Conservation (phyloP, 352 stramenopile species). For the Phytophthora litchii region DNA sequence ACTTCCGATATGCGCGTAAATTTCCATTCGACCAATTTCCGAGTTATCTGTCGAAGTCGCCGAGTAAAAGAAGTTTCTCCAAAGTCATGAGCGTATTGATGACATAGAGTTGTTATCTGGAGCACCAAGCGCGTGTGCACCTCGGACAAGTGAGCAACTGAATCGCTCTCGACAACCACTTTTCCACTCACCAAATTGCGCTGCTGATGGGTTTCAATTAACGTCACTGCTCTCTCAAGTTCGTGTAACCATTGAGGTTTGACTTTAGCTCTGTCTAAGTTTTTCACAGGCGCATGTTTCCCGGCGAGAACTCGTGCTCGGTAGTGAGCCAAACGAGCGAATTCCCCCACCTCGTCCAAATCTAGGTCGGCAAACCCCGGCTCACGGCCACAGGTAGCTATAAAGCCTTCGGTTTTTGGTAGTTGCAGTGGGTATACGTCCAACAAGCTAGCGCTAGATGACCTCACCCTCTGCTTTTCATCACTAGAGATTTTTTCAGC, state of each 20-base stretch:
- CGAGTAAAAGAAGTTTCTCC: conserved; percentile 52
- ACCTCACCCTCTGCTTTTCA: neutral
- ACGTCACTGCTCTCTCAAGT: conserved; percentile 35
- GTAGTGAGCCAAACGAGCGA: conserved; percentile 66
- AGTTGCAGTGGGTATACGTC: conserved; percentile 50
- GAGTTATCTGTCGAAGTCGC: conserved; percentile 31
- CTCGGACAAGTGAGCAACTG: conserved; percentile 44
- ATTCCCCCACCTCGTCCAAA: conserved; percentile 50
- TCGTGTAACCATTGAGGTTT: conserved; percentile 53
- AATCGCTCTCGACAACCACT: conserved; percentile 24
- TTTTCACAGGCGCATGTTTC: conserved; percentile 30
- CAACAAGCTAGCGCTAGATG: conserved; percentile 35
- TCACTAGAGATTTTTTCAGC: neutral
- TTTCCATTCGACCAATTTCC: conserved; percentile 45
- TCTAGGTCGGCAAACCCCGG: conserved; percentile 52
- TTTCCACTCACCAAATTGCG: conserved; percentile 25
- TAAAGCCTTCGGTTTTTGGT: conserved; percentile 26
- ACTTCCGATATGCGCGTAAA: conserved; percentile 40
- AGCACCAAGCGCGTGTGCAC: conserved; percentile 61
- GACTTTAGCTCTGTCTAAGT: conserved; percentile 29
- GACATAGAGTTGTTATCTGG: conserved; percentile 44
- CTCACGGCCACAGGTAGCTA: conserved; percentile 22
- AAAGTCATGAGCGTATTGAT: conserved; percentile 43
- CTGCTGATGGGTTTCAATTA: conserved; percentile 38
- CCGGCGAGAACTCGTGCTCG: conserved; percentile 53